Base-by-base conservation (phyloP, 164 flowering plant species). In the Magnolia sinica region DNA sequence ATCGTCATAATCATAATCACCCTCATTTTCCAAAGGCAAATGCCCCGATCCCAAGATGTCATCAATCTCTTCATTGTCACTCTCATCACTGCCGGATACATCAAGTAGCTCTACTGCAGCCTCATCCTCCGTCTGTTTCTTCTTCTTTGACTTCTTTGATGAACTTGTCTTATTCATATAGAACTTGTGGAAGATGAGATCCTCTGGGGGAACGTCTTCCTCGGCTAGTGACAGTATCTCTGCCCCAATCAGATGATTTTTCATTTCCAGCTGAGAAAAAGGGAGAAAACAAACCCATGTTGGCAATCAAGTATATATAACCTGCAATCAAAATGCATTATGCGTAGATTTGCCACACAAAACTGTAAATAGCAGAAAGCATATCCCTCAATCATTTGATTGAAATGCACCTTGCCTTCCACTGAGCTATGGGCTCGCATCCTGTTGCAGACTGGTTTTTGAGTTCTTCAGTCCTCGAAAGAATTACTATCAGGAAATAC, bases 131-230 rank as follows among this genome's bases (percentile, higher is more conserved):
- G 66, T 80, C 65, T 80, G 85, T 86, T 89, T 87, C 92, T 91
- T 92, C 88, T 91, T 94, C 86, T 94, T 96, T 45, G 82, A 81
- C 75, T 90, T 91, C 86, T 87, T 90, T 23, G 92, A 76, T 73
- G 95, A 85, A 65, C 74, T 84, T 92, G 81, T 85, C 82, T 94
- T 96, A 71, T 91, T 91, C 83, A 81, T 68, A 76, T 94, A 96
- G 81, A 96, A 96, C 82, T 85, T 94, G 89, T 94, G 98, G 85
- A 94, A 94, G 59, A 93, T 95, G 7, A 94, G 86, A 83, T 96
- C 98, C 82, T 96, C 99, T 1, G 98, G 96, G 3, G 97, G 87
- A 18, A 96, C 99, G 76, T 94, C 97, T 11, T 29, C 84, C 81
- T 94, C 98, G 31, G 93, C 98, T 76, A 96, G 72, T 19, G 95